Base-by-base conservation (phyloP, 148 eudicot species). In the Chenopodium quinoa region DNA sequence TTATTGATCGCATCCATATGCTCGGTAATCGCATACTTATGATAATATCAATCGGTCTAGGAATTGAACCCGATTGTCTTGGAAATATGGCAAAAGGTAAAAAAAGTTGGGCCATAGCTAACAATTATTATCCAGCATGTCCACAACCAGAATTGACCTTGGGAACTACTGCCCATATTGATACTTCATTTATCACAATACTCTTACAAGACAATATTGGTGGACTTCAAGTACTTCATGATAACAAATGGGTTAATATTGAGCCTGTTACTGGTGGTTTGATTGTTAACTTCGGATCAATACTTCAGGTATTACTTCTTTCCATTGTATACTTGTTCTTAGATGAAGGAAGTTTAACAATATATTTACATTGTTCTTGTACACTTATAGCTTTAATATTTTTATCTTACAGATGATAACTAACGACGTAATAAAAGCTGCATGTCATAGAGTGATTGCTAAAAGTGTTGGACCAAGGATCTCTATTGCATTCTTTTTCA, bases 91-190 rank as follows among this genome's bases (percentile, higher is more conserved):
- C 81, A 70, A 88, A 72, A 34, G 83, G 85, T 73, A 78, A 76
- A 12, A 40, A 63, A 66, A 85, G 84, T 13, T 83, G 73, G 77
- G 19, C 20, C 9, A 31, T 80, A 20, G 78, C 71, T 1, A 46
- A 82, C 52, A 88, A 86, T 20, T 90, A 85, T 71, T 88, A 90
- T 64, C 90, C 92, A 1, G 75, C 84, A 0, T 82, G 84, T 20
- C 84, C 80, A 0, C 75, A 76, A 44, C 84, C 80, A n/a, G 84
- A 67, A 8, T 8, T 82, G 34, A 48, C 75, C 9, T 22, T 82
- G n/a, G 84, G 84, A 19, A 56, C 40, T 11, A 19, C 10, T 20
- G 58, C 69, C 29, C 84, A 82, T 34, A 11, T 58, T 0, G 84
- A 82, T 54, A 19, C 75, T 9, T 37, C 40, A 37, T 37, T 37